Conservation (phyloP, 2,329 filamentous ascomycete genomes). For the Hymenoscyphus scutula region DNA sequence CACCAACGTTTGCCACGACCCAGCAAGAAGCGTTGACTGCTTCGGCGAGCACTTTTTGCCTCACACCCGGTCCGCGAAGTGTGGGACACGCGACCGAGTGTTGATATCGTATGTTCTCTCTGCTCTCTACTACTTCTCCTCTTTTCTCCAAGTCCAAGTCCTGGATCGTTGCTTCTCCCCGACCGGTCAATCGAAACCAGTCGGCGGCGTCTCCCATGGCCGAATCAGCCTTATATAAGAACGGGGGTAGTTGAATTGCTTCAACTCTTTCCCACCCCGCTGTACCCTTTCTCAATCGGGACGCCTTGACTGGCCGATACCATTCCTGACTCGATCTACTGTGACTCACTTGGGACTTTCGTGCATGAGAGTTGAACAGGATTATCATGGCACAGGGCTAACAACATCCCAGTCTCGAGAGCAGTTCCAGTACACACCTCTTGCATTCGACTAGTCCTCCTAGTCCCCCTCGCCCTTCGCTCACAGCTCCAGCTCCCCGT, state of each 20-base stretch:
- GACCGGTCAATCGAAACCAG: constrained; percentile 18
- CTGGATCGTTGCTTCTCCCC: not conserved
- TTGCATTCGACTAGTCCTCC: not conserved
- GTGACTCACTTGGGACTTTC: constrained; percentile 29
- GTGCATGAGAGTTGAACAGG: constrained; percentile 27
- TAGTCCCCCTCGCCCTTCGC: not conserved
- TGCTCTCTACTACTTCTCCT: not conserved
- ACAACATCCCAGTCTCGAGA: constrained; percentile 1
- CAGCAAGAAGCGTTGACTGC: not conserved
- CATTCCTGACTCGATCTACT: constrained; percentile 23
- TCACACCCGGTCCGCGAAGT: not conserved
- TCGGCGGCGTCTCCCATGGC: constrained; percentile 18
- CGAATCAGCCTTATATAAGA: constrained; percentile 31
- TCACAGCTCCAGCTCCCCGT: not conserved
- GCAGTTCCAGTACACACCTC: not conserved
- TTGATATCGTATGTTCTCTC: constrained; percentile 13
- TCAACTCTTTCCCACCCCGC: constrained; percentile 15
- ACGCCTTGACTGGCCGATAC: constrained; percentile 23
- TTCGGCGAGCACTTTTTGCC: not conserved
- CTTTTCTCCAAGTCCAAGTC: constrained; percentile 4
- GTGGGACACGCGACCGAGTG: constrained; percentile 3
- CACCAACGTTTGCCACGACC: not conserved
- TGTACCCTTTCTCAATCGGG: constrained; percentile 21
- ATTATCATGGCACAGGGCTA: constrained; percentile 15
- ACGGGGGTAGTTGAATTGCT: constrained; percentile 23